These are phyloP conservation scores for Cladorrhinum sp. DNA, from an alignment of 2,329 filamentous ascomycete species.

Conservation along the genomic window DNA sequence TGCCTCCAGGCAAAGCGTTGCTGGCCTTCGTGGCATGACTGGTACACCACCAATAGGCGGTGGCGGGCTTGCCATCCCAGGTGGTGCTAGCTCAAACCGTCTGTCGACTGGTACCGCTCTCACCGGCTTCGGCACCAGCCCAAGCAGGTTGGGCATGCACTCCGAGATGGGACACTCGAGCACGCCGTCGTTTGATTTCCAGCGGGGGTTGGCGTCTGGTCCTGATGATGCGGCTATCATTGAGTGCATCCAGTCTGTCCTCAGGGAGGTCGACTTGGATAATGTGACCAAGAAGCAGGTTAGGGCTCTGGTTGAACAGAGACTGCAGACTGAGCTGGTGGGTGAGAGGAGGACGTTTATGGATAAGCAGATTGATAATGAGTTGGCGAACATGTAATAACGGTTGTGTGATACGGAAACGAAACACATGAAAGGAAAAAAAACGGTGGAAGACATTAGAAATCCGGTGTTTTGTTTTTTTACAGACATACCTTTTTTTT, in stretches of 20 bases:
- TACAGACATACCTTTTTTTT: not conserved
- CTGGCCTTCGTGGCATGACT: slow-evolving; percentile 50
- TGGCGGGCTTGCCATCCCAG: slow-evolving; percentile 30
- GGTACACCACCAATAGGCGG: slow-evolving; percentile 43
- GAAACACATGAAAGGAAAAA: not conserved
- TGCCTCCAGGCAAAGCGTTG: slow-evolving; percentile 58
- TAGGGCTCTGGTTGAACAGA: slow-evolving; percentile 84
- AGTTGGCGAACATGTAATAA: slow-evolving; percentile 84
- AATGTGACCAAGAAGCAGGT: slow-evolving; percentile 97
- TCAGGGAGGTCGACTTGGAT: slow-evolving; percentile 88
- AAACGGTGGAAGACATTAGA: not conserved
- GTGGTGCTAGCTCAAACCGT: slow-evolving; percentile 32
- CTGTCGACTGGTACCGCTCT: slow-evolving; percentile 48
- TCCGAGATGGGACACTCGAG: slow-evolving; percentile 45
- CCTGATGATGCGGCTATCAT: slow-evolving; percentile 78
- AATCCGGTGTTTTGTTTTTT: not conserved
- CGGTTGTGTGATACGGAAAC: not conserved
- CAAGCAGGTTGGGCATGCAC: slow-evolving; percentile 39
- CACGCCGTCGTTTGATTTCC: slow-evolving; percentile 58
- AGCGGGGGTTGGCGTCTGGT: slow-evolving; percentile 52
- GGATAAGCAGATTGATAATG: slow-evolving; percentile 87
- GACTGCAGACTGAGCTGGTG: slow-evolving; percentile 81
- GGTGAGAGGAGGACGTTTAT: slow-evolving; percentile 87
- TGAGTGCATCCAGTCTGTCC: slow-evolving; percentile 77
- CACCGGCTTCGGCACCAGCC: slow-evolving; percentile 42